Base-by-base conservation (phyloP, 1,139 yeast genomes). In the Candida buenavistaensis region DNA sequence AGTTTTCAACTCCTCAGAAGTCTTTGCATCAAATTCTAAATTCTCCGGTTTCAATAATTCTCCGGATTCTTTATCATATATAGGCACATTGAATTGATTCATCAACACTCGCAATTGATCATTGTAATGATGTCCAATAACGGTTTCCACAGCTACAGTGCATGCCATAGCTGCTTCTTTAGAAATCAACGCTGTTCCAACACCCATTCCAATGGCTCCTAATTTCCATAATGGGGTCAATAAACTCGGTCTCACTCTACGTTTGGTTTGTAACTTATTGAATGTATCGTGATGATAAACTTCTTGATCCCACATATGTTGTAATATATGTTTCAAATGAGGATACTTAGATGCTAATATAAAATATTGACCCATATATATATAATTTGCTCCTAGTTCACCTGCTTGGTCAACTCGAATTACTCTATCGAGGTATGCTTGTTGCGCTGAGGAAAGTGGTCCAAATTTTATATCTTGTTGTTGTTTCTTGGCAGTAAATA, bases 111-210 rank as follows among this genome's bases (percentile, higher is more conserved):
- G 68, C 44, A 92, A 66, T 58, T 92, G 99, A 43, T 82, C 81
- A 53, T 94, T 92, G 62, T 92, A 92, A 57, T 92, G 99, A 1
- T 87, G 86, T 2, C 98, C 99, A 58, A 92, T 94, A 2, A 94
- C 97, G 0, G 98, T 94, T 60, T 92, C 99, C 1, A 92, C 98
- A 0, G 98, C 98, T 41, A 90, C 97, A 0, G 99, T 92, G 55
- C 99, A 94, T 1, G 98, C 98, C 99, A 92, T 92, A 2, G 98
- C 98, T 1, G 97, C 97, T 55, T 92, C 96, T 52, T 88, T 87
- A 17, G 96, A 85, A 45, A 90, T 63, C 35, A 85, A 52, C 0
- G 96, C 97, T 0, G 98, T 92, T 1, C 82, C 84, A 1, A 79
- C 79, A 2, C 99, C 99, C 63, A 92, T 70, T 0, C 82, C 82